phyloP scores from a whole-genome alignment of 2,329 filamentous ascomycete genomes.

The Macrophomina tecta region DNA sequence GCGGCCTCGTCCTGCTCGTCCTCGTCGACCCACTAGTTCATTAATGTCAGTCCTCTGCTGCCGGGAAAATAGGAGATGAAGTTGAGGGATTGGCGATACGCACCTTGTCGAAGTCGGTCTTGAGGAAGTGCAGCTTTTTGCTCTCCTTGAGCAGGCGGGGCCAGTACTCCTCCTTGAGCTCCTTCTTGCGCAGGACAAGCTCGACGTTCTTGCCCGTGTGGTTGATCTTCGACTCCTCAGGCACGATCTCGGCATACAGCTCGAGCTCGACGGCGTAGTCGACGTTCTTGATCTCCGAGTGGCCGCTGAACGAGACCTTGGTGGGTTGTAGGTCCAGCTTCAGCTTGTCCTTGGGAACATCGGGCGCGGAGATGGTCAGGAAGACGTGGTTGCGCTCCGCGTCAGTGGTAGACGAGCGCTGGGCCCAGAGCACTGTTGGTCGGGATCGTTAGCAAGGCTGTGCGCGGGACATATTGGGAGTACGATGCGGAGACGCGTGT shows the following conservation, averaged over 20 bases:
- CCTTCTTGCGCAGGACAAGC: conserved; percentile 95
- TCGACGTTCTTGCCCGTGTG: conserved; percentile 89
- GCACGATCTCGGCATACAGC: conserved; percentile 90
- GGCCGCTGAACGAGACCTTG: conserved; percentile 79
- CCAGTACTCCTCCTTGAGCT: conserved; percentile 93
- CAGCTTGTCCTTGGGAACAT: conserved; percentile 76
- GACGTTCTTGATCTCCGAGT: conserved; percentile 82
- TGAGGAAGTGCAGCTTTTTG: conserved; percentile 92
- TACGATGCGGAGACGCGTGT: conserved; percentile 76
- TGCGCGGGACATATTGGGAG: conserved; percentile 59
- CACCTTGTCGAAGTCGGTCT: conserved; percentile 98
- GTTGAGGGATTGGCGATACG: not conserved
- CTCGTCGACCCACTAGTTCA: conserved; percentile 85
- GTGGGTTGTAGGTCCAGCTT: conserved; percentile 84
- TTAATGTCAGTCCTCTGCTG: not conserved
- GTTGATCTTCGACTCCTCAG: conserved; percentile 80
- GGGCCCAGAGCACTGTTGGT: conserved; percentile 84
- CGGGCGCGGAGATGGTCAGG: conserved; percentile 87
- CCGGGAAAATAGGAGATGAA: not conserved
- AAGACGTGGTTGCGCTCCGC: conserved; percentile 92
- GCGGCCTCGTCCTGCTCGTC: conserved; percentile 93
- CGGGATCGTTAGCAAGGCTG: conserved; percentile 33
- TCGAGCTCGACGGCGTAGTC: conserved; percentile 86
- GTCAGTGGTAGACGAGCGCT: conserved; percentile 85
- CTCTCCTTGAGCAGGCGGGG: conserved; percentile 88